Evolutionary conservation across 1,284 basidiomycete species (phyloP), one percentile per base, ranked within the genome.

Genomic region (Trametes polyzona): DNA sequence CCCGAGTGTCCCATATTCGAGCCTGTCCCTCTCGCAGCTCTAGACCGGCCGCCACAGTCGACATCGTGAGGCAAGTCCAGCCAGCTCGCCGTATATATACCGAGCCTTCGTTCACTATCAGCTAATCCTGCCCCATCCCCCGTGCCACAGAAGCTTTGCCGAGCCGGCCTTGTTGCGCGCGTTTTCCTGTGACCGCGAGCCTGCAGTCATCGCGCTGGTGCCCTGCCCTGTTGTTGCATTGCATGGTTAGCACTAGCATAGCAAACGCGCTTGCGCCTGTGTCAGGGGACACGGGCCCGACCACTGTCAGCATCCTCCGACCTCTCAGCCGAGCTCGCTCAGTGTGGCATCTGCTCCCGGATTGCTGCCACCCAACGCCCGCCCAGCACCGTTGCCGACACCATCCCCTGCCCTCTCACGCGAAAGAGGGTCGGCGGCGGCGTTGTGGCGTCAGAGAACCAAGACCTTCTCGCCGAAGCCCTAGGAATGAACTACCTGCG

Each of bases 71-170:
- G 29, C 44, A 23, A 33, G 21, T 33, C 30, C 32, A 33, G 44
- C 19, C 44, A 47, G 30, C 19, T 33, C 14, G 29, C 11, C 30
- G 17, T 23, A 33, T 47, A 23, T 47, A 33, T 23, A 33, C 43
- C n/a, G n/a, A n/a, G n/a, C 27, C 36, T 16, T 19, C 52, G 24
- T 21, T 46, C 26, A 46, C 17, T 12, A 21, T n/a, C 27, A 33
- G 29, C 27, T 21, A 10, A 16, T n/a, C 16, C 4, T 21, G 23
- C 21, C 51, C 36, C 30, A 23, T 24, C 24, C 30, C 47, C 47
- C 58, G 47, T 57, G 52, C 30, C 40, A 29, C 48, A 48, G 44
- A 57, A 54, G 47, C 52, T 9, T 32, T 36, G 41, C 23, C 58
- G 49, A 37, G 29, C 36, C 12, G 4, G 37, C 53, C 4, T 16